Base-by-base conservation (phyloP, 2,329 filamentous ascomycete species). In the Paramyrothecium sp. region DNA sequence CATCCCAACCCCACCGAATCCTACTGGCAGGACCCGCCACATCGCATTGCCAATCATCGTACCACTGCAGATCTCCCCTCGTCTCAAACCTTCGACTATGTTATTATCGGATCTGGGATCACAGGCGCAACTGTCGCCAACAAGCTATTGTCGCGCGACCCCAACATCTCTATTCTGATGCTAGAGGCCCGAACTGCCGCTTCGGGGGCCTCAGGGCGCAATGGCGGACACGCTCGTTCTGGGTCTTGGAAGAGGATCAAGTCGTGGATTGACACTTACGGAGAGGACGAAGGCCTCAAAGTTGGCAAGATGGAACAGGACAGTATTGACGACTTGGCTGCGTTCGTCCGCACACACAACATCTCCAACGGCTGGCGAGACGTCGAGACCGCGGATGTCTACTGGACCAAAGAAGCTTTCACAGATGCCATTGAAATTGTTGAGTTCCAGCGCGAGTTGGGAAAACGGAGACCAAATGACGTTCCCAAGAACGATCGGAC, bases 131-230 rank as follows among this genome's bases (percentile, higher is more conserved):
- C 47, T 19, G 48, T 64, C 3, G 60, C 57, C 2, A 49, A 56
- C 10, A 61, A 60, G 17, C 49, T 66, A 2, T 58, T 72, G 7
- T 22, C 57, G 5, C 58, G 62, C 22, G 57, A 67, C n/a, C 63
- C 67, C 0, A 50, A 59, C 8, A 57, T 67, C 2, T 53, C 57
- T 3, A 60, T 74, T 20, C 53, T 71, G 2, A 70, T 75, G 65
- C 61, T 75, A 3, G 72, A 75, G 54, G 71, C 71, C 1, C 65
- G 72, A 5, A 66, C 67, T 13, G 64, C 71, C 5, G 71, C 69
- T 22, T 72, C 70, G 13, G 72, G 68, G 3, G 73, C 73, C 7
- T 71, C 70, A 7, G 73, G 69, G 2, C 64, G 73, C 20, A 76
- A 76, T 60, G 74, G 73, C 13, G 71, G 72, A 3, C 71, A 73